Base-by-base conservation (phyloP, 2,329 filamentous ascomycete genomes). In the Diaporthe aspalathi region DNA sequence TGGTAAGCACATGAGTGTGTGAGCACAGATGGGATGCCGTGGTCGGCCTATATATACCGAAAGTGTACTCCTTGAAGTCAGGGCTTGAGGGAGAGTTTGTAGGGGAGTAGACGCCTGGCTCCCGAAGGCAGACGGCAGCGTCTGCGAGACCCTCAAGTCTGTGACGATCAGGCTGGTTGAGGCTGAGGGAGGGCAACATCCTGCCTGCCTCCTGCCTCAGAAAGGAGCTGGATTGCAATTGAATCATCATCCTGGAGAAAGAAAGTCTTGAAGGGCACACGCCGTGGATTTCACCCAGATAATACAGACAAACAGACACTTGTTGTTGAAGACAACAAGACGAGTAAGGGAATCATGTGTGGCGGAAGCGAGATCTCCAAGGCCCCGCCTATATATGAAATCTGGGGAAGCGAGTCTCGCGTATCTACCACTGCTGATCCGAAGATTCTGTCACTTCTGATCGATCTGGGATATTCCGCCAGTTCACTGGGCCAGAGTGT, bases 391-490 rank as follows among this genome's bases (percentile, higher is more conserved):
- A 69, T 62, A 49, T 54, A 67, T 14, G 17, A 32, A 38, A 60
- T 71, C 70, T 57, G 70, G 56, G 65, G 53, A 68, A 65, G 27
- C 49, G 65, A 60, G 45, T 24, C 50, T 67, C 35, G 62, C 54
- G 63, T 71, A 49, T 73, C 65, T 63, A 45, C 38, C 70, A 62
- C 22, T 70, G 62, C 22, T 56, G 35, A 65, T 57, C 35, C 24
- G 49, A 35, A 40, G 53, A 50, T 50, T 45, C 45, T 68, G 27
- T 71, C 63, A 60, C 70, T 35, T 71, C 54, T 73, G 72, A 73
- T 52, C 43, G 43, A 71, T 73, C 50, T 71, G 22, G 52, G 50
- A 32, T 40, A 22, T 66, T 54, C 57, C 63, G 53, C 65, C 50
- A 65, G 45, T 54, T 40, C 45, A 32, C 52, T 16, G 60, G 50